These are phyloP conservation scores for Capsicum chinense DNA, from an alignment of 257 asterid genomes.

Conservation along the genomic window DNA sequence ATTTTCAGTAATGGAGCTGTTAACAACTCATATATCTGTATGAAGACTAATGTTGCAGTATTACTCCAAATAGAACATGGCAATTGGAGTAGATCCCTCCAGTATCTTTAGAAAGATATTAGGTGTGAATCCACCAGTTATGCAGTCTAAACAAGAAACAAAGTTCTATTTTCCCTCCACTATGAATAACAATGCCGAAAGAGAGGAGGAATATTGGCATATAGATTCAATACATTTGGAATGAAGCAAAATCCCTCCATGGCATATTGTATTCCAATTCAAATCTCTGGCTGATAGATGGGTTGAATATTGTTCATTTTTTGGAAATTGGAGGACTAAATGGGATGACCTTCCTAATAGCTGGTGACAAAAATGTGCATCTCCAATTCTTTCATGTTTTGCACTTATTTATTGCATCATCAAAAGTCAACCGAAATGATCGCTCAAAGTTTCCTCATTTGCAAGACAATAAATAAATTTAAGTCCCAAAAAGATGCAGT, in stretches of 20 bases:
- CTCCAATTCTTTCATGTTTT: not conserved
- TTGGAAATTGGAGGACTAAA: constrained; percentile 2
- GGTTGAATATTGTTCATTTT: not conserved
- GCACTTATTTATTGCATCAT: not conserved
- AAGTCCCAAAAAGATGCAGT: not conserved
- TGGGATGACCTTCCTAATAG: not conserved
- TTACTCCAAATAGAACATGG: constrained; percentile 21
- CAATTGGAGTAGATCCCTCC: not conserved
- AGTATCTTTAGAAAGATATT: not conserved
- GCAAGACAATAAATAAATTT: not conserved
- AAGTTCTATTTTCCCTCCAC: not conserved
- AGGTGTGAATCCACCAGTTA: not conserved
- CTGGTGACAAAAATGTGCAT: not conserved
- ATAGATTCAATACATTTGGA: not conserved
- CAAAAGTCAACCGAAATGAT: not conserved
- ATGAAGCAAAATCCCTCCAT: not conserved
- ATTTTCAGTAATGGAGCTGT: not conserved
- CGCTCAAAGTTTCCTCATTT: not conserved
- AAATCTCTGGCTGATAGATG: constrained; percentile 10
- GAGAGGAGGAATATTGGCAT: not conserved
- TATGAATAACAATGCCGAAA: not conserved
- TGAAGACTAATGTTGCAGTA: not conserved
- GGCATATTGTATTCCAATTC: not conserved
- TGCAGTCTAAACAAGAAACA: constrained; percentile 13
- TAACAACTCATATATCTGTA: not conserved